Evolutionary conservation across 176 grass and related monocot genomes (phyloP).

Genomic region (Zizania latifolia): DNA sequence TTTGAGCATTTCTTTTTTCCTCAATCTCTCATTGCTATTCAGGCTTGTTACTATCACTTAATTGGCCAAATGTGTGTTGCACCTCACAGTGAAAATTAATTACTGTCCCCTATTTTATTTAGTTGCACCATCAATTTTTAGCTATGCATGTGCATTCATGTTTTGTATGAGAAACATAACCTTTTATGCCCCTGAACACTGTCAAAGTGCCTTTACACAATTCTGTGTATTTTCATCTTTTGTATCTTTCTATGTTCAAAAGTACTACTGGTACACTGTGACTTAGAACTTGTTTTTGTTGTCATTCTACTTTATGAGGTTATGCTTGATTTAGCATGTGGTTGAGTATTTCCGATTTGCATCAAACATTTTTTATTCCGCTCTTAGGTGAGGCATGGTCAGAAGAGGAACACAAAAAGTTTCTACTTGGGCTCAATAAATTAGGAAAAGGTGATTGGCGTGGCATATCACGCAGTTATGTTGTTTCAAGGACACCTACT

Average conservation of each 20-base stretch:
- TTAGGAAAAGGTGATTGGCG: slow-evolving; percentile 75
- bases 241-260: neutral
- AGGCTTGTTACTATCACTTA: slow-evolving; percentile 1
- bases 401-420: slow-evolving; percentile 67
- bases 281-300: neutral
- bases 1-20: neutral
- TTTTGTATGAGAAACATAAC: neutral
- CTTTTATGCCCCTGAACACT: neutral
- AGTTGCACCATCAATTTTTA: neutral
- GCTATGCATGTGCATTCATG: neutral
- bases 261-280: neutral
- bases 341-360: neutral
- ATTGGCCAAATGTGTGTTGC: neutral
- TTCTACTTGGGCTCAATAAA: slow-evolving; percentile 50
- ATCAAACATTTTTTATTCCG: slow-evolving; percentile 11
- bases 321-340: neutral
- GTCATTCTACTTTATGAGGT: neutral
- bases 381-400: slow-evolving; percentile 58
- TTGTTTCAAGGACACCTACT: slow-evolving; percentile 58
- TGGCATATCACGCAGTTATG: slow-evolving; percentile 54
- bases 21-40: neutral
- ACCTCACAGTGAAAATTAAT: neutral
- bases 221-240: neutral
- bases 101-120: neutral
- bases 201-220: neutral